Evolutionary conservation across 2,329 filamentous ascomycete genomes (phyloP).

Genomic region (Cladosporium halotolerans): DNA sequence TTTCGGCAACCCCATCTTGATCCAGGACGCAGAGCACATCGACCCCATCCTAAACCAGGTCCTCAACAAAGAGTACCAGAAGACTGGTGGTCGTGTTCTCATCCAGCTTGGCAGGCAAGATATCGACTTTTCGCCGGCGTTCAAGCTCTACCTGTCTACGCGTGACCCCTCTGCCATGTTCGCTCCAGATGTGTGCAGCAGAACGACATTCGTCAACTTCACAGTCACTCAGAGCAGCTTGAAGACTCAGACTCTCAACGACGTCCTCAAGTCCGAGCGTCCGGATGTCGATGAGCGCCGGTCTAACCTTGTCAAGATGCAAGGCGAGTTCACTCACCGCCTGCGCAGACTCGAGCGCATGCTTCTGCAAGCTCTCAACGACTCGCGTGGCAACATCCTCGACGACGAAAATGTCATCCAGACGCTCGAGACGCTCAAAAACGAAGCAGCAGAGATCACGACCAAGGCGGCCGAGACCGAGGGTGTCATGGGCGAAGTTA

Average conservation of each 20-base stretch:
- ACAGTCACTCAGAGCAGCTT: slow-evolving; percentile 98
- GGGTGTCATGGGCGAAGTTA: slow-evolving; percentile 96
- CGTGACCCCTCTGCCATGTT: slow-evolving; percentile 94
- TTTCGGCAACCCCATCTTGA: slow-evolving; percentile 97
- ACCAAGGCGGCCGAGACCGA: slow-evolving; percentile 94
- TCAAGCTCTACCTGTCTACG: slow-evolving; percentile 91
- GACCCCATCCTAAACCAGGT: slow-evolving; percentile 98
- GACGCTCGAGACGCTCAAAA: slow-evolving; percentile 95
- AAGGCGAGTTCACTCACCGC: slow-evolving; percentile 99
- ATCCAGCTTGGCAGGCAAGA: slow-evolving; percentile 98
- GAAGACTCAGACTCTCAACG: slow-evolving; percentile 94
- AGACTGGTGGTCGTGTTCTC: slow-evolving; percentile 92
- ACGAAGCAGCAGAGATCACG: slow-evolving; percentile 92
- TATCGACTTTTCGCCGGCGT: slow-evolving; percentile 96
- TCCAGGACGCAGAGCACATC: slow-evolving; percentile 94
- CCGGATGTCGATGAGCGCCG: slow-evolving; percentile 95
- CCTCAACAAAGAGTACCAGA: slow-evolving; percentile 98
- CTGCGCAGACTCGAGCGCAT: slow-evolving; percentile 91
- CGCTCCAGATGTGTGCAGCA: slow-evolving; percentile 92
- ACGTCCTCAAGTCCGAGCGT: slow-evolving; percentile 93
- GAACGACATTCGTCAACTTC: slow-evolving; percentile 98
- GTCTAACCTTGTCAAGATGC: slow-evolving; percentile 95
- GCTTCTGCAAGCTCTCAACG: slow-evolving; percentile 88
- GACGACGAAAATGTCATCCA: slow-evolving; percentile 98
- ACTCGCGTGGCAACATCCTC: slow-evolving; percentile 93